These are phyloP conservation scores for Suillus brevipes DNA, from an alignment of 768 basidiomycete species.

Conservation along the genomic window DNA sequence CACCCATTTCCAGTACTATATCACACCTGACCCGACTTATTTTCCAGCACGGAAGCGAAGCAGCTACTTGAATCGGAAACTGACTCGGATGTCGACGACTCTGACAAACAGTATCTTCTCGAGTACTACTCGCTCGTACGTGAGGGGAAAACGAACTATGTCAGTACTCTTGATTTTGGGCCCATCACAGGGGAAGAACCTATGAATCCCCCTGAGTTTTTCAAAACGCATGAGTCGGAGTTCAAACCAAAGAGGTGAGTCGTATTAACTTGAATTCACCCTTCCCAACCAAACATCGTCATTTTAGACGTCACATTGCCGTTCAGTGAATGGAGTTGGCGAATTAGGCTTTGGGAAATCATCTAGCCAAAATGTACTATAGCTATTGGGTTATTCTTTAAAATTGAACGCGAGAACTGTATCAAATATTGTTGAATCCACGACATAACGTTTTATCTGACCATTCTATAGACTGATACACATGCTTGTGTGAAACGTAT, in stretches of 20 bases:
- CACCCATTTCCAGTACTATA: background rate
- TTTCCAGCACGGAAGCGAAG: constrained; percentile 16
- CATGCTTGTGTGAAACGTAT: too few relatives aligned
- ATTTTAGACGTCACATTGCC: background rate
- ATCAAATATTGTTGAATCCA: too few relatives aligned
- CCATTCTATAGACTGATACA: too few relatives aligned
- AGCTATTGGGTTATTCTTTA: background rate
- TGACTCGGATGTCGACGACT: constrained; percentile 3
- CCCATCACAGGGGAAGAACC: background rate
- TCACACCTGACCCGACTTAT: background rate
- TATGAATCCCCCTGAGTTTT: background rate
- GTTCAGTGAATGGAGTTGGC: background rate
- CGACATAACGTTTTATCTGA: too few relatives aligned
- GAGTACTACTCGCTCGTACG: constrained; percentile 35
- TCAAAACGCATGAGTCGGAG: background rate
- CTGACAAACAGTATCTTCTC: constrained; percentile 33
- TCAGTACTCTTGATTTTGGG: background rate
- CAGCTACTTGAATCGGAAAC: constrained; percentile 20
- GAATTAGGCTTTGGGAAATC: background rate
- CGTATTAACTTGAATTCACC: background rate
- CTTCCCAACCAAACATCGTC: background rate
- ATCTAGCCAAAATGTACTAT: background rate
- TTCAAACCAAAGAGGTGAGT: constrained; percentile 7
- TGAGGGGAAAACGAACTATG: constrained; percentile 33
- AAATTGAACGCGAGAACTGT: background rate